Evolutionary conservation across 1,284 basidiomycete genomes (phyloP), one percentile per base, ranked within the genome.

Genomic region (Farysia itapuensis): DNA sequence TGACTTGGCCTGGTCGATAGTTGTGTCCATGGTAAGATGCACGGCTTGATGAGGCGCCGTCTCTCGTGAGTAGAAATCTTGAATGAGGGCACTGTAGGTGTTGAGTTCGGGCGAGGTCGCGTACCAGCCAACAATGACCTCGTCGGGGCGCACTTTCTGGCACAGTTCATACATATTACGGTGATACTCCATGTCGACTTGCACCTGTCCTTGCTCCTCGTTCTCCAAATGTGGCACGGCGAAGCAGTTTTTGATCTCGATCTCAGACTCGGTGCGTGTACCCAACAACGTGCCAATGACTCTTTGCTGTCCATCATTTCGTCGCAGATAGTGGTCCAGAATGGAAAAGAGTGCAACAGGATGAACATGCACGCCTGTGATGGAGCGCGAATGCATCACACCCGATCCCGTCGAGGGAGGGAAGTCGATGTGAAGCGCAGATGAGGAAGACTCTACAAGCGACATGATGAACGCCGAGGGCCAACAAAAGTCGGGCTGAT

Each of bases 281-380:
- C 94, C 94, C 32, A 99, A 86, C 22, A 98, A 84, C 0, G 95
- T 96, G 19, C 95, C 95, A 75, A 99, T 94, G 7, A 98, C 94
- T 47, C 94, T 85, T 22, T 57, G 59, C 44, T 70, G 70, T 13
- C 63, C 57, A 29, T 54, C 87, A 72, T 92, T 88, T 56, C 92
- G 85, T 28, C 95, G 88, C 39, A 97, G 85, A 79, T 92, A 95
- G 81, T 98, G 94, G 79, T 97, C 94, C 60, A 98, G 86, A 80
- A 97, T 92, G 47, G 90, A 87, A 77, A 96, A 92, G 47, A 98
- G 84, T 7, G 90, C 74, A 34, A 70, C 72, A 20, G 74, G 74
- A 45, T 76, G 74, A 19, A 76, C 70, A 37, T 67, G 64, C 26
- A 76, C 74, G 26, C 64, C 54, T 4, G 71, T 59, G 44, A 74